Conservation (phyloP, 345 rosid genomes). For the Schrenkiella parvula region DNA sequence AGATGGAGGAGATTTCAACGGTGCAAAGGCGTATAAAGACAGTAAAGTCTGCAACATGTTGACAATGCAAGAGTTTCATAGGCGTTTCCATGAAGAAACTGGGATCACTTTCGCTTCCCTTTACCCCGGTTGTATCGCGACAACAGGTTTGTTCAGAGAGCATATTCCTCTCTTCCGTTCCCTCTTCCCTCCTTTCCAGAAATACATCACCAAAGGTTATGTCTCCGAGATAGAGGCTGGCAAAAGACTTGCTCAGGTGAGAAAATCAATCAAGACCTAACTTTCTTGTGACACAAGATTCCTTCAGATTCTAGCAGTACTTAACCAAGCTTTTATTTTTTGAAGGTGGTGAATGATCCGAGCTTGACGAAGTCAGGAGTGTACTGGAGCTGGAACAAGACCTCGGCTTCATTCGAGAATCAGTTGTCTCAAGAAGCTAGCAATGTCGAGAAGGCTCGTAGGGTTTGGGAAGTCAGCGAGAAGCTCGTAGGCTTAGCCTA, state of each 20-base stretch:
- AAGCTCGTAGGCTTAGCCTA: conserved; percentile 86
- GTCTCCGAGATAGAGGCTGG: conserved; percentile 90
- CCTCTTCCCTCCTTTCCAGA: conserved; percentile 96
- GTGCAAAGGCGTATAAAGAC: conserved; percentile 96
- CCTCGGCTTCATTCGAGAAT: conserved; percentile 83
- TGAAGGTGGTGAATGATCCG: conserved; percentile 77
- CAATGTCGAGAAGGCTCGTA: conserved; percentile 68
- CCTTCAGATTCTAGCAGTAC: neutral
- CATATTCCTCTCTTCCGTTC: conserved; percentile 88
- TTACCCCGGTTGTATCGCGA: conserved; percentile 93
- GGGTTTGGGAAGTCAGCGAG: conserved; percentile 87
- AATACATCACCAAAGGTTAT: conserved; percentile 91
- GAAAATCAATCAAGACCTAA: neutral
- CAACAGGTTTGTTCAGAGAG: conserved; percentile 92
- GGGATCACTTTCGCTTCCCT: conserved; percentile 84
- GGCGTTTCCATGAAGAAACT: conserved; percentile 80
- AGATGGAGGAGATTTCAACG: conserved; percentile 89
- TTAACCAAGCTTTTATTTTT: neutral
- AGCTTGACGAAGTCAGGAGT: conserved; percentile 88
- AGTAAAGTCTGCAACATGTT: conserved; percentile 99
- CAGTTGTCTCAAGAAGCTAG: conserved; percentile 90
- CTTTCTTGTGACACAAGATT: neutral
- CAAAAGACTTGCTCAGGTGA: conserved; percentile 71
- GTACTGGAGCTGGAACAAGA: conserved; percentile 99
- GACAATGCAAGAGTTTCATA: conserved; percentile 91